Evolutionary conservation across 352 stramenopile genomes (phyloP), one percentile per base, ranked within the genome.

Genomic region (Albugo laibachii): DNA sequence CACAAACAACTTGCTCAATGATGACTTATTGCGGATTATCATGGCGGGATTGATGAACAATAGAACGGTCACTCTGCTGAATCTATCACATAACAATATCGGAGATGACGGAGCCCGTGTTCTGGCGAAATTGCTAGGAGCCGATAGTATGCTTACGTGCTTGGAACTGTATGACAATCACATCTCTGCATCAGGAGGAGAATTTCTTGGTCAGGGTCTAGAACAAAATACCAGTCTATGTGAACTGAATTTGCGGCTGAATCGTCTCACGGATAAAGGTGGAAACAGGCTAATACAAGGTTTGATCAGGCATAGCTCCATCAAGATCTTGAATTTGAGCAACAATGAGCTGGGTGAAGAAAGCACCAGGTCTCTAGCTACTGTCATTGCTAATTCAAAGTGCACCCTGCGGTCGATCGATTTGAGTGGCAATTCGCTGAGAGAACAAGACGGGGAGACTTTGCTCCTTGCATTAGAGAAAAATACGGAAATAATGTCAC

Each of bases 41-140:
- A 95, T 96, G 80, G 92, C 82, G 2, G 88, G 88, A 0, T 63
- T 97, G 16, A 74, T 94, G 35, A 83, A 93, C 42, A 95, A 94
- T 64, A 69, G 56, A 21, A 96, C 83, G 11, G 92, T 97, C 48
- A 96, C 86, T 8, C 79, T 86, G 31, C 66, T 96, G 11, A 86
- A 97, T 63, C 52, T 97, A 1, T 92, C 80, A n/a, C 88, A 97
- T 64, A 97, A 97, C 57, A 94, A 94, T 56, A 87, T 96, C 52
- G 94, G 82, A 0, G 95, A 95, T 67, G 81, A 95, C 42, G 86
- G 84, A 38, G 82, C 82, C 15, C 63, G 85, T 19, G 53, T 97
- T 45, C 52, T 97, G 13, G 72, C 80, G 15, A 95, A 95, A 51
- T 63, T 96, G 5, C 75, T 96, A 5, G 86, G 79, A 0, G 71